Evolutionary conservation across 2,329 filamentous ascomycete genomes (phyloP), one percentile per base, ranked within the genome.

Genomic region (Colletotrichum sp.): DNA sequence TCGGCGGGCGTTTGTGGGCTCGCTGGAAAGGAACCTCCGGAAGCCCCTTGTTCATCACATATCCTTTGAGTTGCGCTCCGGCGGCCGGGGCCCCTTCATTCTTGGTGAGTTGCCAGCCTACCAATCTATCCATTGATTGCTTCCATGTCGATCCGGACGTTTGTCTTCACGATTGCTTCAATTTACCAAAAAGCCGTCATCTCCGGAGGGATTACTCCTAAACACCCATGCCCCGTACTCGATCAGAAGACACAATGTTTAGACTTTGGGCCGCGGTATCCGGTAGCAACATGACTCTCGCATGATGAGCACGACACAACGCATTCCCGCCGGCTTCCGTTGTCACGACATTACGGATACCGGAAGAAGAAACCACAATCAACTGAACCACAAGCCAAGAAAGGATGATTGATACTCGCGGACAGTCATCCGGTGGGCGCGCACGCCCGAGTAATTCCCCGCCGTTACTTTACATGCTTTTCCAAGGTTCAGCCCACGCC

Each of bases 181-280:
- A 28, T 39, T 18, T 68, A 52, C 44, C n/a, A 22, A 3, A 39
- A 39, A 22, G 16, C 34, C 60, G 60, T 48, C 57, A 36, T 15
- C 18, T 24, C 69, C 70, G 73, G 73, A 75, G 70, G 57, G 32
- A 64, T 64, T 24, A n/a, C 73, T 73, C 73, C 73, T 55, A 13
- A 18, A 22, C 16, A 15, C n/a, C 10, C 44, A 34, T 34, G 32
- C 9, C 34, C 57, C 32, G 24, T 2, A n/a, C n/a, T 63, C 6
- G 9, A 13, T 1, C 24, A 18, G 8, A 22, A 32, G 57, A 22
- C 28, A 57, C n/a, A 66, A 26, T 18, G 36, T 57, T 59, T 67
- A 28, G 36, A 62, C 28, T 44, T 36, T 26, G n/a, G 18, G 28
- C 72, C 72, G 68, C 39, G 18, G 10, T 63, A 75, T 75, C 68